Evolutionary conservation across 371 early-diverging fungal species (phyloP), one percentile per base, ranked within the genome.

Genomic region (Basidiobolus meristosporus): DNA sequence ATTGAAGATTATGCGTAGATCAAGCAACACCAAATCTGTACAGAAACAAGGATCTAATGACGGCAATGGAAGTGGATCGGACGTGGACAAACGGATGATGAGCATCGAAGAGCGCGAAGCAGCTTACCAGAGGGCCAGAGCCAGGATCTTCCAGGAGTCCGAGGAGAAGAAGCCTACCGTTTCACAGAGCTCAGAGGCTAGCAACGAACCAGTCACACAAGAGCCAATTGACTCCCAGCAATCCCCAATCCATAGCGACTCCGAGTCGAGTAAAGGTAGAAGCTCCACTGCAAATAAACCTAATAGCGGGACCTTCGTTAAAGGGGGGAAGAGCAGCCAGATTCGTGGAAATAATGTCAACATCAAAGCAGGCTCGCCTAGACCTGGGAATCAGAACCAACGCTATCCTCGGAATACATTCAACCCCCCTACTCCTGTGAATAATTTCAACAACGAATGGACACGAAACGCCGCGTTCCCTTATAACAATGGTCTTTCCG

Each of bases 61-160:
- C 44, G 34, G 26, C 26, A 26, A 26, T 26, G 26, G 26, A 26
- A 9, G 26, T 26, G 26, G 26, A 5, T 9, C 26, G 3, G 54
- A 57, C 20, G 47, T 47, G 29, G 18, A 42, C 45, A 28, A 53
- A 28, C 63, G 60, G 43, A 58, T 60, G 11, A 58, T 65, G 51
- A 68, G 77, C 0, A 60, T 74, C 31, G 75, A 80, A 43, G 78
- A 77, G 48, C 63, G 79, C 22, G 71, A 75, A 42, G 74, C 70
- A 11, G 74, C 68, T 4, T 83, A 83, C 45, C 76, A 78, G 47
- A 65, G 64, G 39, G 83, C 81, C 2, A 56, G 83, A 40, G 80
- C 77, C n/a, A 59, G 77, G 26, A 83, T 83, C 26, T 83, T 83
- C 45, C 65, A 70, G 38, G 73, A 72, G 11, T 46, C 42, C n/a